Percentiles rank a stretch among this genome's conserved stretches.
Conservation (phyloP, 352 stramenopile species). For the Pilasporangium apinafurcum region DNA sequence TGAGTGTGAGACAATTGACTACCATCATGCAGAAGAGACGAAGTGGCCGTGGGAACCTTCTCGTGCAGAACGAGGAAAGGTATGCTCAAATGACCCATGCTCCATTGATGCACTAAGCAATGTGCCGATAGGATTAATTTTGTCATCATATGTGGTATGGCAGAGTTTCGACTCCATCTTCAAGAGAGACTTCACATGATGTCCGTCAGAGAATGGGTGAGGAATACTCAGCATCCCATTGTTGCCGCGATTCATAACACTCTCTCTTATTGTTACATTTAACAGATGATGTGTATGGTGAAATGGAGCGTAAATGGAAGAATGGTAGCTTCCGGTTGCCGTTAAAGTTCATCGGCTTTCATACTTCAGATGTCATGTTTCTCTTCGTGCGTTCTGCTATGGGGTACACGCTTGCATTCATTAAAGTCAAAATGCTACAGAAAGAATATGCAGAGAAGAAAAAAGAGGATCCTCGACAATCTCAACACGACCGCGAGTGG, state of each 20-base stretch:
- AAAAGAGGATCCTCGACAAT: conserved; percentile 15
- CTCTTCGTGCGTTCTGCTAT: conserved; percentile 60
- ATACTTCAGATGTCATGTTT: conserved; percentile 62
- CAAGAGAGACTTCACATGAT: conserved; percentile 20
- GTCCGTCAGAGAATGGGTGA: conserved; percentile 40
- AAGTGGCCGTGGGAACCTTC: background rate
- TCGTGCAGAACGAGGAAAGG: conserved; percentile 2
- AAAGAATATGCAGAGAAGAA: conserved; percentile 21
- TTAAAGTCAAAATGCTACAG: conserved; percentile 48
- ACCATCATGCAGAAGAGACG: too few species aligned
- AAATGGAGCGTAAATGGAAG: conserved; percentile 51
- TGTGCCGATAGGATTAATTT: too few species aligned
- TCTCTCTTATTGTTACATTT: background rate
- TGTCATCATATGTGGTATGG: too few species aligned
- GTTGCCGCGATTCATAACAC: background rate
- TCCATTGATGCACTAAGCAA: background rate
- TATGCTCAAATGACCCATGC: background rate
- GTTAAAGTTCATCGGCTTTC: conserved; percentile 64
- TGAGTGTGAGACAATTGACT: too few species aligned
- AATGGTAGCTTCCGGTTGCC: conserved; percentile 46
- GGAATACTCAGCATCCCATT: background rate
- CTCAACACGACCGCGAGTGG: conserved; percentile 10
- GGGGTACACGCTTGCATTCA: conserved; percentile 54
- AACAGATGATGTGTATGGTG: conserved; percentile 55
- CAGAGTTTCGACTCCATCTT: background rate